Evolutionary conservation across 1,284 basidiomycete genomes (phyloP).

Genomic region (Heterobasidion irregulare): DNA sequence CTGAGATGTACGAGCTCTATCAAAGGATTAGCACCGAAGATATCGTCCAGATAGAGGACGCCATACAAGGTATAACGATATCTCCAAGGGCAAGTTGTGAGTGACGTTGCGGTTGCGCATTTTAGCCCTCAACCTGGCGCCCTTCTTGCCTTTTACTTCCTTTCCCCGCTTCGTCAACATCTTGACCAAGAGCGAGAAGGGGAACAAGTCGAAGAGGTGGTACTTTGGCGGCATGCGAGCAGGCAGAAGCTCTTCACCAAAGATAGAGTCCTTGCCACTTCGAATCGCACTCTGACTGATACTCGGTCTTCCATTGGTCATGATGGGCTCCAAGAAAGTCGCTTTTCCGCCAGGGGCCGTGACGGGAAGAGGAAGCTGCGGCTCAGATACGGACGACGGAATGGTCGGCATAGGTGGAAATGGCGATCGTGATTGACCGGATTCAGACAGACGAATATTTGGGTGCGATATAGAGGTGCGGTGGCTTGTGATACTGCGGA

Average conservation of each 20-base stretch:
- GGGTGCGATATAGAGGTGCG: conserved; percentile 1
- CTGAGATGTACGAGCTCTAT: conserved; percentile 59
- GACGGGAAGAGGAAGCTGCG: conserved; percentile 26
- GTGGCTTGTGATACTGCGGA: neutral
- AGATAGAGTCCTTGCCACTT: conserved; percentile 12
- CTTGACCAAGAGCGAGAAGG: conserved; percentile 53
- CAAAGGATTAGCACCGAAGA: neutral
- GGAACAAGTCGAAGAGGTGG: conserved; percentile 58
- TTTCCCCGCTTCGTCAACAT: conserved; percentile 36
- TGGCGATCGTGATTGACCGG: neutral
- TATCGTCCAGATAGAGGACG: neutral
- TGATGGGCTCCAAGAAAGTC: neutral
- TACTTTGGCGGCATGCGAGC: conserved; percentile 55
- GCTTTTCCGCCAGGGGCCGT: conserved; percentile 11
- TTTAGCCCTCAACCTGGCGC: conserved; percentile 42
- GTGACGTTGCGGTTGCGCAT: conserved; percentile 36
- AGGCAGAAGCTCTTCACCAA: conserved; percentile 49
- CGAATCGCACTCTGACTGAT: conserved; percentile 3
- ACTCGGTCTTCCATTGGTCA: neutral
- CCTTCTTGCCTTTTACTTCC: conserved; percentile 50
- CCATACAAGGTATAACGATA: conserved; percentile 60
- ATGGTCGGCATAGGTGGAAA: conserved; percentile 1
- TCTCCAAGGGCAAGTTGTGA: conserved; percentile 67
- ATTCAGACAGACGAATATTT: conserved; percentile 1
- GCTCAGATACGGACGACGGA: conserved; percentile 10